Evolutionary conservation across 139 green algal genomes (phyloP).

Genomic region (Chlorella sp.): DNA sequence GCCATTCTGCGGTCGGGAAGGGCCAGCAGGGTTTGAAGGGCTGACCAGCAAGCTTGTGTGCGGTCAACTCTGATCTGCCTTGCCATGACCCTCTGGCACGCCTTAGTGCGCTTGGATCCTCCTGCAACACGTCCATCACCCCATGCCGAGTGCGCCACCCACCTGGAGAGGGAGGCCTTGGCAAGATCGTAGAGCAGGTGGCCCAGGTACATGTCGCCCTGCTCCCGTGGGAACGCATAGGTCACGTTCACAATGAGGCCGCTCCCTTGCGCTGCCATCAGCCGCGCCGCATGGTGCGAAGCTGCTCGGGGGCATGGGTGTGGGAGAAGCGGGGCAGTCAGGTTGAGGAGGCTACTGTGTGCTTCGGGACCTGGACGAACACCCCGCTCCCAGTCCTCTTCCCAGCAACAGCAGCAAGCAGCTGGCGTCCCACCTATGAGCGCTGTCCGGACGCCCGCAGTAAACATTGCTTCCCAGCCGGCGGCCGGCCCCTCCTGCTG

Average conservation of each 20-base stretch:
- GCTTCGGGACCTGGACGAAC: too few species aligned
- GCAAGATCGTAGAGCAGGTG: slow-evolving; percentile 5
- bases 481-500: not conserved
- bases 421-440: not conserved
- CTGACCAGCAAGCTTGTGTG: too few species aligned
- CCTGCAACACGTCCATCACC: too few species aligned
- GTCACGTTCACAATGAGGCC: slow-evolving; percentile 18
- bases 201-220: not conserved
- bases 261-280: slow-evolving; percentile 4
- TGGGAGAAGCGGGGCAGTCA: not conserved
- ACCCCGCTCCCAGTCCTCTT: too few species aligned
- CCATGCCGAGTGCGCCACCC: too few species aligned
- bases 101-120: too few species aligned
- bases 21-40: too few species aligned
- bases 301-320: not conserved
- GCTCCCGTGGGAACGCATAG: not conserved
- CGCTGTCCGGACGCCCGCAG: not conserved
- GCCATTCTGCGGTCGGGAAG: slow-evolving; percentile 3
- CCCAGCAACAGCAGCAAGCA: not conserved
- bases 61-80: too few species aligned
- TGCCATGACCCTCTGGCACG: too few species aligned
- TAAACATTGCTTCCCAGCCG: slow-evolving; percentile 10
- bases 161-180: not conserved
- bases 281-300: not conserved
- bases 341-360: too few species aligned